phyloP scores from a whole-genome alignment of 2,329 filamentous ascomycete genomes.

The Ophiostoma ulmi region DNA sequence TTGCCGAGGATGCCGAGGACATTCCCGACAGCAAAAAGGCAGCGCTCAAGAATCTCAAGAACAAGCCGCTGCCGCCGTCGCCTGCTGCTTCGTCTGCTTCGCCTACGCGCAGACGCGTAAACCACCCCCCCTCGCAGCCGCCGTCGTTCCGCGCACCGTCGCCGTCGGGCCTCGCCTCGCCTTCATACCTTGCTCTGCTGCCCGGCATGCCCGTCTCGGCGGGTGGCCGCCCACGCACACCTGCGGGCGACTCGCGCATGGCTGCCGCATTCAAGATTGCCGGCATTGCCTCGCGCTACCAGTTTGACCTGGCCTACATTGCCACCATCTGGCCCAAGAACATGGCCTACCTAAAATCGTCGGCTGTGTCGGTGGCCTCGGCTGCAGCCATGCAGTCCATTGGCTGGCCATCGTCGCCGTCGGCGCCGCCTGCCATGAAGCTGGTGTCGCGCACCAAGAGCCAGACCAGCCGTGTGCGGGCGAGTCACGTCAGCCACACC shows the following conservation, averaged over 20 bases:
- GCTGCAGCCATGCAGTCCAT: constrained; percentile 13
- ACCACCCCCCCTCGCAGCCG: constrained; percentile 30
- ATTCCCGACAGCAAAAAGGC: not conserved
- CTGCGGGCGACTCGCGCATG: constrained; percentile 44
- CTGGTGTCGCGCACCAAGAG: constrained; percentile 17
- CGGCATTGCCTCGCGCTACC: constrained; percentile 50
- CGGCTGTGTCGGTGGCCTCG: not conserved
- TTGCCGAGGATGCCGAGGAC: constrained; percentile 42
- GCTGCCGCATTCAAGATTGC: constrained; percentile 51
- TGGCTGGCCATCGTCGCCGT: constrained; percentile 20
- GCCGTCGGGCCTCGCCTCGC: constrained; percentile 28
- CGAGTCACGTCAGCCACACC: not conserved
- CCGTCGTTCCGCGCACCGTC: constrained; percentile 29
- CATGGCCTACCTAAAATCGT: constrained; percentile 24
- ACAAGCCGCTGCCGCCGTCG: constrained; percentile 20
- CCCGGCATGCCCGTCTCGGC: constrained; percentile 18
- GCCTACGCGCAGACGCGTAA: not conserved
- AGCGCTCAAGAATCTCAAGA: not conserved
- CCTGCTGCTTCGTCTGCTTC: not conserved
- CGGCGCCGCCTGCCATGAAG: not conserved
- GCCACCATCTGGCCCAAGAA: constrained; percentile 52
- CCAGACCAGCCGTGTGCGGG: constrained; percentile 16
- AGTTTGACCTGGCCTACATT: constrained; percentile 56
- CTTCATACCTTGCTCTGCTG: constrained; percentile 29
- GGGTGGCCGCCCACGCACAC: constrained; percentile 26